Conservation (phyloP, 2,329 filamentous ascomycete genomes). For the Colletotrichum horii region DNA sequence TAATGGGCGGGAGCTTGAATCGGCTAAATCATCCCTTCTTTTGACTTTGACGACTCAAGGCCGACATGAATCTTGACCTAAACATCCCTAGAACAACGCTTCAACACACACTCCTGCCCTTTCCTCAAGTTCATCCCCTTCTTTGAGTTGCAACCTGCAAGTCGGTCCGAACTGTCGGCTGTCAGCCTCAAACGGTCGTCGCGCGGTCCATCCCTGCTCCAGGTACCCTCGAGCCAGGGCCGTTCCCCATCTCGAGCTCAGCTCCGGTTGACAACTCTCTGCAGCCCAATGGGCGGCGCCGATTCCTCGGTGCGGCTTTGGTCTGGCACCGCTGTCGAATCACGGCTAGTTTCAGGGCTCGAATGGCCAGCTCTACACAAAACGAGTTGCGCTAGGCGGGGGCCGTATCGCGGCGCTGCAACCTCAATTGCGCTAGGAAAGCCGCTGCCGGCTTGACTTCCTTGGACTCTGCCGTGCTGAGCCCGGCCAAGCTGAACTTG, state of each 20-base stretch:
- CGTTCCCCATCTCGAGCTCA: not conserved
- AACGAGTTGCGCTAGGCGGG: not conserved
- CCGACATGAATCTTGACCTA: not conserved
- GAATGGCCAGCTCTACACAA: slow-evolving; percentile 4
- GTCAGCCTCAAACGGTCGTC: not conserved
- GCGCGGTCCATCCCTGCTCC: not conserved
- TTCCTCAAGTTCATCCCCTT: not conserved
- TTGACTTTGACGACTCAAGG: not conserved
- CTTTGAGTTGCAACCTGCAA: not conserved
- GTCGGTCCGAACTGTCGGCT: not conserved
- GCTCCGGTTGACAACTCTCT: not conserved
- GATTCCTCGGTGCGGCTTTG: not conserved
- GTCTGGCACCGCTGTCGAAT: slow-evolving; percentile 8
- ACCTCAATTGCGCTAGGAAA: slow-evolving; percentile 4
- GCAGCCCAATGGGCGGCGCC: slow-evolving; percentile 7
- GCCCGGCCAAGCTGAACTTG: slow-evolving; percentile 10
- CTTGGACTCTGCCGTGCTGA: not conserved
- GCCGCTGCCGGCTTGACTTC: not conserved
- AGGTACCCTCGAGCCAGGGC: not conserved
- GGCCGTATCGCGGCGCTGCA: not conserved
- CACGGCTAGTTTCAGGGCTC: slow-evolving; percentile 11
- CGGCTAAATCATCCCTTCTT: not conserved
- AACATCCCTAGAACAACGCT: not conserved
- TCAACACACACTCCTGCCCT: not conserved
- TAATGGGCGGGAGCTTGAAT: not conserved